phyloP scores from a whole-genome alignment of 768 basidiomycete genomes.

The Russula olivacea region DNA sequence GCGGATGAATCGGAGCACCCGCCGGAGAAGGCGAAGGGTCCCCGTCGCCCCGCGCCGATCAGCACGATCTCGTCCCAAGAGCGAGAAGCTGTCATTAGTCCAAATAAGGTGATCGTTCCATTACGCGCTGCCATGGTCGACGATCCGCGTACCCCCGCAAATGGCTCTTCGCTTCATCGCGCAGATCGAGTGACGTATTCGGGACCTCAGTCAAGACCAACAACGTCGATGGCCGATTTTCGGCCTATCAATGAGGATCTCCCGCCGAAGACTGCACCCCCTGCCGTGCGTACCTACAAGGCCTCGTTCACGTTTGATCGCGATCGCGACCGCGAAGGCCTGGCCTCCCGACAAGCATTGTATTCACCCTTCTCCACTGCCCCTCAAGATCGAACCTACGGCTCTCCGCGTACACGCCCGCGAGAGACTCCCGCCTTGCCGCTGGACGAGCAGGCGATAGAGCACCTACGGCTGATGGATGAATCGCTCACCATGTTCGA shows the following conservation, averaged over 20 bases:
- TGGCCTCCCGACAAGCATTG: conserved; percentile 7
- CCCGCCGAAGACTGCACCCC: conserved; percentile 38
- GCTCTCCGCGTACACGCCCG: conserved; percentile 22
- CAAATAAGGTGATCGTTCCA: conserved; percentile 4
- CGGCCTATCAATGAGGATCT: conserved; percentile 25
- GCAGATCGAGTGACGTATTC: conserved; percentile 21
- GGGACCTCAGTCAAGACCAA: conserved; percentile 23
- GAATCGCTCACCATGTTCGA: conserved; percentile 70
- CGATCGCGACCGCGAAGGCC: conserved; percentile 26
- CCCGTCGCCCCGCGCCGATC: conserved; percentile 4
- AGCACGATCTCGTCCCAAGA: not conserved
- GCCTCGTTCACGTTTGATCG: conserved; percentile 35
- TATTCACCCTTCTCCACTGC: conserved; percentile 18
- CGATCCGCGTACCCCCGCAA: conserved; percentile 26
- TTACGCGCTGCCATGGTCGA: conserved; percentile 12
- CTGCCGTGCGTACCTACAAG: conserved; percentile 38
- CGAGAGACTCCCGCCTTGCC: conserved; percentile 6
- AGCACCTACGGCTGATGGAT: conserved; percentile 65
- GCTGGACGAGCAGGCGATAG: conserved; percentile 31
- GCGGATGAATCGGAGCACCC: conserved; percentile 30
- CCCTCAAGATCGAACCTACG: conserved; percentile 24
- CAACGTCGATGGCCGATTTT: conserved; percentile 35
- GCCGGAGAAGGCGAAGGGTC: not conserved
- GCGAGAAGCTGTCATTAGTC: not conserved
- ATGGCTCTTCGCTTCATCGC: conserved; percentile 5